Conservation (phyloP, 2,329 filamentous ascomycete species). For the Fusarium heterosporum region DNA sequence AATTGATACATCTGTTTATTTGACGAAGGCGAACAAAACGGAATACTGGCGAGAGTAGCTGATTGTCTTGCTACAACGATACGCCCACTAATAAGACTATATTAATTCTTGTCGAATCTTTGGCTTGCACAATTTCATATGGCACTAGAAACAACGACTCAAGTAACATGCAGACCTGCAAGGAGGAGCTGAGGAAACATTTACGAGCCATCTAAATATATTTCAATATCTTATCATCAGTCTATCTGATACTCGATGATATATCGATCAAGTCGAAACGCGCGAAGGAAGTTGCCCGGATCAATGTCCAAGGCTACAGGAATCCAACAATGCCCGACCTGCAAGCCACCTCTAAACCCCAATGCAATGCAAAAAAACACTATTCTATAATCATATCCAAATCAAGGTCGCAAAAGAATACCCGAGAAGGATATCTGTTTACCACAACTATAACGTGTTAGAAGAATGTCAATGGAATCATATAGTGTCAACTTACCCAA, state of each 20-base stretch:
- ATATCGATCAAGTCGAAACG: neutral
- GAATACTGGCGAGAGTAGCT: too few relatives aligned
- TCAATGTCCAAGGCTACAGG: slow-evolving; percentile 6
- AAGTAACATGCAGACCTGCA: too few relatives aligned
- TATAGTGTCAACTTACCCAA: slow-evolving; percentile 26
- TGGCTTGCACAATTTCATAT: too few relatives aligned
- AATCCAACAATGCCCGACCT: neutral
- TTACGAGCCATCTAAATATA: too few relatives aligned
- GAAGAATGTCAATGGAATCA: rapidly evolving
- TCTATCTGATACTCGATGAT: neutral
- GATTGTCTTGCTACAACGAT: too few relatives aligned
- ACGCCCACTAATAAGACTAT: too few relatives aligned
- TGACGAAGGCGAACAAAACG: too few relatives aligned
- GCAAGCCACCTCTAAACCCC: neutral
- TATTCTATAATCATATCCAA: neutral
- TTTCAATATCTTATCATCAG: neutral
- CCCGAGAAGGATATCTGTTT: neutral
- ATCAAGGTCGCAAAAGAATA: neutral
- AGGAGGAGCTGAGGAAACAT: too few relatives aligned
- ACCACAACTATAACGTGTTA: slow-evolving; percentile 38
- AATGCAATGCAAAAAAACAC: neutral
- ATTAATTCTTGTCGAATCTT: too few relatives aligned
- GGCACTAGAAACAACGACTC: too few relatives aligned
- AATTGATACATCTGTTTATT: neutral
- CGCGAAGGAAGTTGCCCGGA: neutral